Evolutionary conservation across 2,329 filamentous ascomycete genomes (phyloP).

Genomic region (Monosporascus sp.): DNA sequence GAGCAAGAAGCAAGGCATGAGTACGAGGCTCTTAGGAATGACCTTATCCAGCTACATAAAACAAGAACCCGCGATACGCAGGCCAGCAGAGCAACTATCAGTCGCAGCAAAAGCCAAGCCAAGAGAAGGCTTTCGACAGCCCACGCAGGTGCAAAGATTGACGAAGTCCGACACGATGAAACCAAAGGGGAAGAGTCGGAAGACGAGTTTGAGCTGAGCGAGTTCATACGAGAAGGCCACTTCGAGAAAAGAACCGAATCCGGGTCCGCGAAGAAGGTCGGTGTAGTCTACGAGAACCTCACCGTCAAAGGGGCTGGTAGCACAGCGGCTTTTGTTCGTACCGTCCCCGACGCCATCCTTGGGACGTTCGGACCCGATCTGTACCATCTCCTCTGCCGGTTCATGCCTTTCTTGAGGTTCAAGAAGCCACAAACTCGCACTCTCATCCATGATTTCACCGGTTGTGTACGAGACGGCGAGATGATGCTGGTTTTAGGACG

Average conservation of each 20-base stretch:
- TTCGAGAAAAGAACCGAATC: conserved; percentile 65
- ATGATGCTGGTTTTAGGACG: conserved; percentile 66
- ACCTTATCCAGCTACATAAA: conserved; percentile 29
- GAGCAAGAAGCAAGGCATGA: conserved; percentile 29
- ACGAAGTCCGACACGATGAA: conserved; percentile 28
- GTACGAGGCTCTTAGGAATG: conserved; percentile 29
- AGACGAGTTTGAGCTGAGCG: conserved; percentile 61
- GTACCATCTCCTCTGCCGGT: conserved; percentile 52
- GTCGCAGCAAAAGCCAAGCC: conserved; percentile 2
- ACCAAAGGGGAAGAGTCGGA: conserved; percentile 41
- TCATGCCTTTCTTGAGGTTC: conserved; percentile 28
- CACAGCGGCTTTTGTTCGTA: conserved; percentile 63
- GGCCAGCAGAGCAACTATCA: conserved; percentile 12
- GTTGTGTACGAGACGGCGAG: conserved; percentile 61
- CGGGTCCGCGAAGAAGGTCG: conserved; percentile 70
- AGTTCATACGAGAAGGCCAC: conserved; percentile 69
- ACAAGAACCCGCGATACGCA: conserved; percentile 31
- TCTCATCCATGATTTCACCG: conserved; percentile 62
- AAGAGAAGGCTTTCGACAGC: conserved; percentile 4
- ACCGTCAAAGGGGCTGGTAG: conserved; percentile 68
- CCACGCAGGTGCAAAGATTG: conserved; percentile 18
- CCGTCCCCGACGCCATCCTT: conserved; percentile 66
- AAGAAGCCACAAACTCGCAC: conserved; percentile 24
- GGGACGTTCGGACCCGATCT: conserved; percentile 79
- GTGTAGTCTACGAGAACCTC: conserved; percentile 70